Conservation (phyloP, 116 monocot genomes). For the Trichopus zeylanicus region DNA sequence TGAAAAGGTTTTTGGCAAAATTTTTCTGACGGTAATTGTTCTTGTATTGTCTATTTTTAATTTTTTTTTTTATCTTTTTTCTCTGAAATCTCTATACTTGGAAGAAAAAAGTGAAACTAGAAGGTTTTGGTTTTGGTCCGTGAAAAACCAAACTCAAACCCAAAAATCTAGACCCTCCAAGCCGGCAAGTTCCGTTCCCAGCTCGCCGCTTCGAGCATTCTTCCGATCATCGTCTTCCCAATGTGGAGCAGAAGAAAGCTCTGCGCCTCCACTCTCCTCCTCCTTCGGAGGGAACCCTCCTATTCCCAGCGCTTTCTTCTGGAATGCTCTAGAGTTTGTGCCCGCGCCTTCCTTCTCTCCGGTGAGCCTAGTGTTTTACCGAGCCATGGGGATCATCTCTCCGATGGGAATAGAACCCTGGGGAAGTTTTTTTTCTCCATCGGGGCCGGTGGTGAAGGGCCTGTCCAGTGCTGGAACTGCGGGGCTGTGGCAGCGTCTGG, state of each 20-base stretch:
- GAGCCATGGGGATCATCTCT: neutral
- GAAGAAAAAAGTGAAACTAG: too few species aligned
- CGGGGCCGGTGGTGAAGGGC: neutral
- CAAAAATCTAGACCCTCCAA: too few species aligned
- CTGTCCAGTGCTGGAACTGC: constrained; percentile 41
- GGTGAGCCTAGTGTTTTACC: neutral
- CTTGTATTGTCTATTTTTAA: too few species aligned
- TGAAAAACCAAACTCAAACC: too few species aligned
- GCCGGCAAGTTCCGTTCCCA: too few species aligned
- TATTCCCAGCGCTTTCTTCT: neutral
- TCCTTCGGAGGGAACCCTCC: constrained; percentile 2
- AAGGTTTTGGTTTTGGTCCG: too few species aligned
- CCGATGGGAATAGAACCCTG: neutral
- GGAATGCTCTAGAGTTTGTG: neutral
- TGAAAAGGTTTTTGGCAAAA: too few species aligned
- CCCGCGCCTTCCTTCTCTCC: neutral
- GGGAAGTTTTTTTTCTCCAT: neutral
- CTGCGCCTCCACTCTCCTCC: neutral
- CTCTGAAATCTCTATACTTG: neutral
- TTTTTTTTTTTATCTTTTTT: too few species aligned
- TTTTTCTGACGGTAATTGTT: too few species aligned
- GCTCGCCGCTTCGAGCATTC: too few species aligned
- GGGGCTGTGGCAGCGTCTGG: constrained; percentile 7
- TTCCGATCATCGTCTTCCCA: neutral
- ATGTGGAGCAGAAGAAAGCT: neutral